These are phyloP conservation scores for Phytophthora cactorum DNA, from an alignment of 352 stramenopile species.

Conservation along the genomic window DNA sequence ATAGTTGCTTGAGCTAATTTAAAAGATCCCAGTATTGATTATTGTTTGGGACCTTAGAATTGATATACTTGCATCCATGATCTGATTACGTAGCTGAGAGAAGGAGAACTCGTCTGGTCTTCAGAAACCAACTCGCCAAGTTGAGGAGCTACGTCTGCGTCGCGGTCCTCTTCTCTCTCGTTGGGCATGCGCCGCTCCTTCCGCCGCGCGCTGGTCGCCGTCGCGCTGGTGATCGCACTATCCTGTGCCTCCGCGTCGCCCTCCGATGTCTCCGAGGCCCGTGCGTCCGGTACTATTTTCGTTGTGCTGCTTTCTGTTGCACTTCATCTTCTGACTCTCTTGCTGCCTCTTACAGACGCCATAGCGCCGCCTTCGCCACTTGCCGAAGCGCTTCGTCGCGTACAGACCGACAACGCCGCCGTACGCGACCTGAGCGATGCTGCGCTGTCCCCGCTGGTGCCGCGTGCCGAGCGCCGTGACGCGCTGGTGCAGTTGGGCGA, in stretches of 20 bases:
- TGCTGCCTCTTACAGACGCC: conserved; percentile 20
- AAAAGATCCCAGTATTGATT: not conserved
- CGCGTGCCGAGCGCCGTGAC: conserved; percentile 43
- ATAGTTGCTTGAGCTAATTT: not conserved
- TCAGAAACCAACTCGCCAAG: conserved; percentile 32
- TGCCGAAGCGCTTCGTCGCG: conserved; percentile 24
- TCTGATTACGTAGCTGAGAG: conserved; percentile 16
- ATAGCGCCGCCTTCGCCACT: conserved; percentile 34
- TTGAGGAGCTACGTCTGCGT: conserved; percentile 2
- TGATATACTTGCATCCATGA: conserved; percentile 3
- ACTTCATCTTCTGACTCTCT: conserved; percentile 5
- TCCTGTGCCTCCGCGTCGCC: conserved; percentile 4
- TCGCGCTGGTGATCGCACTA: conserved; percentile 14
- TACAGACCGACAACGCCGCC: conserved; percentile 37
- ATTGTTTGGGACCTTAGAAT: not conserved
- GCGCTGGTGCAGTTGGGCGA: conserved; percentile 76
- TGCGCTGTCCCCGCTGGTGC: conserved; percentile 41
- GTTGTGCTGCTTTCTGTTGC: not conserved
- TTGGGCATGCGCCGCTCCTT: conserved; percentile 26
- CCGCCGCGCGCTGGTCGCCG: conserved; percentile 12
- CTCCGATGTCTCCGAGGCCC: conserved; percentile 36
- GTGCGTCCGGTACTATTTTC: conserved; percentile 23
- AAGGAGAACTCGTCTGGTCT: not conserved
- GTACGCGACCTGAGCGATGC: conserved; percentile 52
- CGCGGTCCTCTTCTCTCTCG: conserved; percentile 1